Evolutionary conservation across 139 green algal genomes (phyloP), one percentile per base, ranked within the genome.

Genomic region (Haematococcus sp.): DNA sequence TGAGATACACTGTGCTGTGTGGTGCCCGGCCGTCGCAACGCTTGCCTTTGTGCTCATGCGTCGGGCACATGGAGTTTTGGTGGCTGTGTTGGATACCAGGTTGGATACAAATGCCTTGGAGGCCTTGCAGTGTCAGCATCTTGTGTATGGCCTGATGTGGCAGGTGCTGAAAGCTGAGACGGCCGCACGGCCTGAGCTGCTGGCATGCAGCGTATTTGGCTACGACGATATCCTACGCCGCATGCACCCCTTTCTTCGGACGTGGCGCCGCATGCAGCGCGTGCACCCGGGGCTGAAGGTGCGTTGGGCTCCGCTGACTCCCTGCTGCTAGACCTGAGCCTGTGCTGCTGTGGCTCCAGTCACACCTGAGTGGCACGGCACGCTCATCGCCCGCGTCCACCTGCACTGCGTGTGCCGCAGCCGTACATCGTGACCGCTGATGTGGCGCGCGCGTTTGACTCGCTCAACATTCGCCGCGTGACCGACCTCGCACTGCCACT

Each of bases 371-470:
- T 60, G 52, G 40, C 11, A 49, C 40, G 7, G 40, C 40, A 7
- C 11, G 40, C 11, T 7, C 40, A 49, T 11, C 7, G 7, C 40
- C 40, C 11, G 40, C 7, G 7, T 49, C 7, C 11, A 11, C 7
- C 40, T 49, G 40, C 11, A 49, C 40, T 49, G 40, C 40, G 7
- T 7, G 40, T 49, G 11, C 40, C 69, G 22, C 46, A 34, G n/a
- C 72, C 87, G 0, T 94, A 87, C 83, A 72, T 97, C 15, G 83
- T 94, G 31, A 84, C 71, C 34, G 85, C 84, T 32, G 92, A 97
- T 60, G 76, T 97, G 19, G 84, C 74, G 17, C 69, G 77, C 2
- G 93, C 93, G 0, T 98, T 96, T 81, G 93, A 98, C 78, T 76
- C 56, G 60, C 74, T 98, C 27, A 27, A 78, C 33, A 72, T 88